These are phyloP conservation scores for Xylaria multiplex DNA, from an alignment of 2,329 filamentous ascomycete genomes.

Conservation along the genomic window DNA sequence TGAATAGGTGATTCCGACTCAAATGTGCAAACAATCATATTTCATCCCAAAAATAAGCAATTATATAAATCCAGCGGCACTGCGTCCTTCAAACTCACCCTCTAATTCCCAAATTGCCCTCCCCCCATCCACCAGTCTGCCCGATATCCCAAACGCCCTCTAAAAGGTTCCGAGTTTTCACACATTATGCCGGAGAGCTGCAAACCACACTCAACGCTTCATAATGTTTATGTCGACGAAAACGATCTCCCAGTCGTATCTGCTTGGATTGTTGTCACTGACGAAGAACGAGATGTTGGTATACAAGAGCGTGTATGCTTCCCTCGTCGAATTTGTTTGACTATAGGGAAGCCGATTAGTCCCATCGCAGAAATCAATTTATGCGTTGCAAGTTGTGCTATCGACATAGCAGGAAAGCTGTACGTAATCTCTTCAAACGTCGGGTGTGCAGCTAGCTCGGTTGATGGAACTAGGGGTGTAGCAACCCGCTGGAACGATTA, in stretches of 20 bases:
- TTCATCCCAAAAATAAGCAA: no score
- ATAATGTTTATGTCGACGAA: neutral
- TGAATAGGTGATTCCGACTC: no score
- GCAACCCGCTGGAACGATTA: neutral
- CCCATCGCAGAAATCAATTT: neutral
- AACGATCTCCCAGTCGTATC: neutral
- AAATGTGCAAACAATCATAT: no score
- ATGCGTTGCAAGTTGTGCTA: neutral
- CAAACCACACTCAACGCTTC: neutral
- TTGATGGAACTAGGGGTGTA: neutral
- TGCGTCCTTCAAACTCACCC: neutral
- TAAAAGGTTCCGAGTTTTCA: neutral
- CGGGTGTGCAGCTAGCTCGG: neutral
- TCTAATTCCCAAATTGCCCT: no score
- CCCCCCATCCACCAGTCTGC: neutral
- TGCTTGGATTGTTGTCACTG: slow-evolving; percentile 4
- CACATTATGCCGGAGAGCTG: neutral
- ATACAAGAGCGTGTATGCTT: slow-evolving; percentile 2
- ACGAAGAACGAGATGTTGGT: neutral
- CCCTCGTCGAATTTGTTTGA: slow-evolving; percentile 10
- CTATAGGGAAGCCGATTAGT: neutral
- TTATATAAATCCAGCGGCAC: neutral
- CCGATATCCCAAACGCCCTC: neutral
- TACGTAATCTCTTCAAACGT: neutral
- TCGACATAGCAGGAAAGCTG: slow-evolving; percentile 1